Conservation (phyloP, 1,139 yeast species). For the Wickerhamiella infanticola region DNA sequence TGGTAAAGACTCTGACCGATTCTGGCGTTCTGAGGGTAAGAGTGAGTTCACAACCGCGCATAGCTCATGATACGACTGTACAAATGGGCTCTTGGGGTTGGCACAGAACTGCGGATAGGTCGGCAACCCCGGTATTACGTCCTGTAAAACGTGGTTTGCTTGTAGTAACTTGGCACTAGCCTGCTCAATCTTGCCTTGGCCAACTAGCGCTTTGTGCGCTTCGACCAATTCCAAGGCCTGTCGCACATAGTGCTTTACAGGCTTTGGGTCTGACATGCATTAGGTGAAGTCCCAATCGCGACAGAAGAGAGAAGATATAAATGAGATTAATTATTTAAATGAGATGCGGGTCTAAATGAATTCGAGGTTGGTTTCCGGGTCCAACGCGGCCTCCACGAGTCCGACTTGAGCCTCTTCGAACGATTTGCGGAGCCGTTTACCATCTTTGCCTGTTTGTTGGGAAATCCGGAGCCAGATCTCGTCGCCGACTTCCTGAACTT, state of each 20-base stretch:
- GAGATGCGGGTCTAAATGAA: background rate
- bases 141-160: constrained; percentile 7
- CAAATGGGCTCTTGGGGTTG: constrained; percentile 5
- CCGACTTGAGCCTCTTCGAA: constrained; percentile 14
- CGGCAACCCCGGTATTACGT: constrained; percentile 9
- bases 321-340: background rate
- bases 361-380: constrained; percentile 7
- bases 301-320: too few relatives aligned
- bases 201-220: background rate
- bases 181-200: constrained; percentile 5
- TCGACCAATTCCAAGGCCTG: constrained; percentile 2
- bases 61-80: constrained; percentile 3
- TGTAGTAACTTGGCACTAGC: constrained; percentile 9
- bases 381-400: constrained; percentile 11
- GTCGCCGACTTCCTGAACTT: constrained; percentile 70
- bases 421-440: constrained; percentile 9
- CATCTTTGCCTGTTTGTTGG: constrained; percentile 7
- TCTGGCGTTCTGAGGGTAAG: background rate
- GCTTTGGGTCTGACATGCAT: constrained; percentile 1
- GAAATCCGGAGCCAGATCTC: constrained; percentile 9
- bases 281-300: background rate
- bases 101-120: constrained; percentile 6
- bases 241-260: constrained; percentile 1
- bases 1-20: background rate
- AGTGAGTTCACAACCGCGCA: background rate